Conservation (phyloP, 2,329 filamentous ascomycete genomes). For the Aplosporella prunicola region DNA sequence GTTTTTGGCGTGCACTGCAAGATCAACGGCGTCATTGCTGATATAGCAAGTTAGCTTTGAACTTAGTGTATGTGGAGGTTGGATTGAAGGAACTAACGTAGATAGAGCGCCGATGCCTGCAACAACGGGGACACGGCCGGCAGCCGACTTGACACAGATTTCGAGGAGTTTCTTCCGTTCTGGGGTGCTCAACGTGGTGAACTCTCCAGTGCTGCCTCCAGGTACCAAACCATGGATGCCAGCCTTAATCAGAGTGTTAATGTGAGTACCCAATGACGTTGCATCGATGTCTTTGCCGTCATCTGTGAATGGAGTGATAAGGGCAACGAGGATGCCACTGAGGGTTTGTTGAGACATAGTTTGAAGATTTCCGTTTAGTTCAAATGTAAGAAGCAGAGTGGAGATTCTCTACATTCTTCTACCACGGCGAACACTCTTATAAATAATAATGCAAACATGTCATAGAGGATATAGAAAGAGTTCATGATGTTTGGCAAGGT, state of each 20-base stretch:
- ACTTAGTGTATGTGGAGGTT: no score
- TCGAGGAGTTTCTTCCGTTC: constrained; percentile 40
- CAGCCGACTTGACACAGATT: constrained; percentile 28
- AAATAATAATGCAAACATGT: no score
- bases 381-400: no score
- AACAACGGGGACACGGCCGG: constrained; percentile 34
- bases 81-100: no score
- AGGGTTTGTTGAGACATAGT: constrained; percentile 13
- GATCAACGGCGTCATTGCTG: constrained; percentile 28
- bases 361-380: no score
- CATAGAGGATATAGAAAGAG: no score
- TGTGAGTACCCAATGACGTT: constrained; percentile 32
- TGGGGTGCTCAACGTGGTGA: constrained; percentile 34
- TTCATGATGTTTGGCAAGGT: no score
- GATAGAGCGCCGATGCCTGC: constrained; percentile 38
- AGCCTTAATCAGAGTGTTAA: constrained; percentile 36
- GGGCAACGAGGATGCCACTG: constrained; percentile 39
- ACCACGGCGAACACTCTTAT: no score
- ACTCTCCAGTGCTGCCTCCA: constrained; percentile 43
- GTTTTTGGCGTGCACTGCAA: constrained; percentile 31
- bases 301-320: constrained; percentile 40
- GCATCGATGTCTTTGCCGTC: constrained; percentile 35
- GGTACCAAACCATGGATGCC: constrained; percentile 44
- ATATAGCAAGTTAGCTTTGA: not conserved
- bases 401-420: no score